These are phyloP conservation scores for Backusella westeae DNA, from an alignment of 192 early-diverging fungal genomes.

Conservation along the genomic window DNA sequence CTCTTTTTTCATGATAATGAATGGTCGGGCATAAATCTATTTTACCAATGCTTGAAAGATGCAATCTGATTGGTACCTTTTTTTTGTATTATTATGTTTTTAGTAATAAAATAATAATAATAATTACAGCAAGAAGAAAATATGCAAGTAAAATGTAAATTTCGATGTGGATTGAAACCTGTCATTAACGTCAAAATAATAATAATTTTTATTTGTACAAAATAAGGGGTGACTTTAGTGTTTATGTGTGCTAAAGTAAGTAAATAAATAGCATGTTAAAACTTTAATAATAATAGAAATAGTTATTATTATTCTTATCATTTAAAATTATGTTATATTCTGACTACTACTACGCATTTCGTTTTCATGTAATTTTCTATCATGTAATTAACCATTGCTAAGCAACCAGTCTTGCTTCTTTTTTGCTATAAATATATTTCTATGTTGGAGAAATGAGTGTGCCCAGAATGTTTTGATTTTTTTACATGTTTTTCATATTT, in stretches of 20 bases:
- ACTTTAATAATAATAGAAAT: neutral
- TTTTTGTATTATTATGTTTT: neutral
- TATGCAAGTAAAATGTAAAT: conserved; percentile 5
- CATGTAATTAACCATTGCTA: neutral
- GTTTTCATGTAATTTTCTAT: neutral
- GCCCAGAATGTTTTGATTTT: neutral
- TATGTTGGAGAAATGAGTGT: no score
- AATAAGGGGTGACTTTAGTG: conserved; percentile 2
- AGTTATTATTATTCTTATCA: neutral
- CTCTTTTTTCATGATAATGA: conserved; percentile 4
- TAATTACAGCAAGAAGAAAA: neutral
- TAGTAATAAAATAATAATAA: neutral
- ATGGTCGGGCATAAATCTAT: neutral
- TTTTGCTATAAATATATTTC: neutral
- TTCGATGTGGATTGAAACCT: neutral
- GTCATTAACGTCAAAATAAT: conserved; percentile 8
- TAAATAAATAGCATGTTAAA: neutral
- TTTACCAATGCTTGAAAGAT: neutral
- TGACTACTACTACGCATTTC: neutral
- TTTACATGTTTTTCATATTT: neutral
- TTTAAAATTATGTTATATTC: neutral
- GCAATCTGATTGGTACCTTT: neutral
- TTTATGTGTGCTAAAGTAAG: conserved; percentile 6
- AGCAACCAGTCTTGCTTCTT: neutral
- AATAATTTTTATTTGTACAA: neutral